Evolutionary conservation across 176 grass and related monocot genomes (phyloP).

Genomic region (Ensete glaucum): DNA sequence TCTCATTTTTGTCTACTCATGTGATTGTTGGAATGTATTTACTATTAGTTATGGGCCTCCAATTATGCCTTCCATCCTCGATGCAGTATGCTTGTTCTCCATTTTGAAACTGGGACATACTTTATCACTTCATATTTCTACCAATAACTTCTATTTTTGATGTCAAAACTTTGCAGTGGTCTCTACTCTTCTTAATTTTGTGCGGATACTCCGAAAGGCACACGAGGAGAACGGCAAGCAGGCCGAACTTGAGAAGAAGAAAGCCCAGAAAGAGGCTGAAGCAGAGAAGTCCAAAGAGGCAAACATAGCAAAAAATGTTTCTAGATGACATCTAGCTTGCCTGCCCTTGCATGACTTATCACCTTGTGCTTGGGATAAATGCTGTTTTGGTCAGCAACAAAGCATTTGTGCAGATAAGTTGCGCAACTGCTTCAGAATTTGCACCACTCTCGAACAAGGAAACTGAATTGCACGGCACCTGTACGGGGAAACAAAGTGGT

Average conservation of each 20-base stretch:
- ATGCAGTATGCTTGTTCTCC: not conserved
- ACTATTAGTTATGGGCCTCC: not conserved
- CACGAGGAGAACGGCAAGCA: slow-evolving; percentile 83
- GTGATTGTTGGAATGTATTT: not conserved
- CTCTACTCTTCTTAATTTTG: slow-evolving; percentile 70
- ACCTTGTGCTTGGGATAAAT: slow-evolving; percentile 11
- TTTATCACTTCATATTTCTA: not conserved
- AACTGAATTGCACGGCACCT: not conserved
- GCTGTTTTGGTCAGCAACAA: slow-evolving; percentile 2
- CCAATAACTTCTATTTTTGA: too few species aligned
- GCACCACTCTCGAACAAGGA: not conserved
- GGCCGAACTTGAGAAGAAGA: slow-evolving; percentile 72
- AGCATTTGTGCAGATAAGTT: slow-evolving; percentile 22
- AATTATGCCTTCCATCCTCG: not conserved
- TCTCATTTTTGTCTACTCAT: not conserved
- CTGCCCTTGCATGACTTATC: not conserved
- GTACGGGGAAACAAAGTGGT: not conserved
- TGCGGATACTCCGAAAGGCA: slow-evolving; percentile 57
- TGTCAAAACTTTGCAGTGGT: slow-evolving; percentile 51
- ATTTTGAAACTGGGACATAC: not conserved
- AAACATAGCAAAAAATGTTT: slow-evolving; percentile 27
- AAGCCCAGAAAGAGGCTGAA: slow-evolving; percentile 78
- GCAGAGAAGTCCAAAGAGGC: slow-evolving; percentile 40
- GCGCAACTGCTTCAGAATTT: slow-evolving; percentile 12
- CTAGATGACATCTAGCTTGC: slow-evolving; percentile 18